Evolutionary conservation across 2,329 filamentous ascomycete genomes (phyloP), one percentile per base, ranked within the genome.

Genomic region (Phaeosphaeria sp.): DNA sequence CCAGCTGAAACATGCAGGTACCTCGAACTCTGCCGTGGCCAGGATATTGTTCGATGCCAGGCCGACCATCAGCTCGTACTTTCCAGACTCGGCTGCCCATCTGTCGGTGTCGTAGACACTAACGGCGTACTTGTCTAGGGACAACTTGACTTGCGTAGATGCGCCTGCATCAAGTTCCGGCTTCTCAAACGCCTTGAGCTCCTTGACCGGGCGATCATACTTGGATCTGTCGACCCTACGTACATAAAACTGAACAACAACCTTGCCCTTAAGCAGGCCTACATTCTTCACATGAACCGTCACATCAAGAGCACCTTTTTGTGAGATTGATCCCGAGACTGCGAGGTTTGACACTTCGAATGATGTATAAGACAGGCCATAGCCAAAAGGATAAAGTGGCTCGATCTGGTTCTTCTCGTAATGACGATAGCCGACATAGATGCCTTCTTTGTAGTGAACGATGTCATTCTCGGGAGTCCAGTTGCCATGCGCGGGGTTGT

Each of bases 381-480:
- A 92, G 0, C 93, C 93, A 64, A 96, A 97, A 42, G 91, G 89
- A 70, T 89, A 96, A 0, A 89, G 87, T 1, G 91, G 92, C 17
- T 81, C 81, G 57, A 92, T 54, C 82, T 81, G 70, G 6, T 17
- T 24, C 5, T 89, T 89, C 79, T 96, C 92, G 66, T 96, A 93
- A 74, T 92, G 86, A 6, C 92, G 88, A 78, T 97, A 96, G 79
- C 96, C 93, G 64, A 95, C 87, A 70, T 92, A 92, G 0, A 96
- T 78, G 0, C 91, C 91, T 71, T 96, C 91, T 1, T 33, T 49
- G 39, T 85, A 89, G 81, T 83, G 70, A 92, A 94, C 60, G 90
- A 18, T 9, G 11, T 27, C 24, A 17, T 27, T 87, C 64, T 93
- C 90, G 72, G 94, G 84, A 80, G 1, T 89, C 80, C 0, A 80